phyloP scores from a whole-genome alignment of 345 rosid genomes.

The Crucihimalaya himalaica region DNA sequence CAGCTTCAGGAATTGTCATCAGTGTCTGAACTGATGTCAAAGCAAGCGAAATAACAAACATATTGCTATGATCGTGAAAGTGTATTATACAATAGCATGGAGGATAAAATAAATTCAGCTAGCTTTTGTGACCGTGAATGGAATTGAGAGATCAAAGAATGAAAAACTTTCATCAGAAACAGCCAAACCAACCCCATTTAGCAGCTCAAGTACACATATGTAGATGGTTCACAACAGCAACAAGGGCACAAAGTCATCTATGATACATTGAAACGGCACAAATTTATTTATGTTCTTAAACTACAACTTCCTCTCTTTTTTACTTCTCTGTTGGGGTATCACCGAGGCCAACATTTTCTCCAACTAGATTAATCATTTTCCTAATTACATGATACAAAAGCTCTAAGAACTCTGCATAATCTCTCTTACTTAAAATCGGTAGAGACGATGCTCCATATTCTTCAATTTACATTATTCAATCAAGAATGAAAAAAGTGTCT shows the following conservation, averaged over 20 bases:
- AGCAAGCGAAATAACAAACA: not conserved
- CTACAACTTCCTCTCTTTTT: too few relatives aligned
- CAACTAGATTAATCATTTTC: not conserved
- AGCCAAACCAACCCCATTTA: not conserved
- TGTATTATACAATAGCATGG: not conserved
- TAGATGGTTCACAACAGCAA: too few relatives aligned
- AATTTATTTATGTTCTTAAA: too few relatives aligned
- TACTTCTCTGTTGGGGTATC: too few relatives aligned
- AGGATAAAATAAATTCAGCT: not conserved
- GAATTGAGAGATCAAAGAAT: not conserved
- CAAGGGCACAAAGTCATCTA: too few relatives aligned
- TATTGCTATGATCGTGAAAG: constrained; percentile 8
- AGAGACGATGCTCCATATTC: not conserved
- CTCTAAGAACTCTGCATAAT: constrained; percentile 13
- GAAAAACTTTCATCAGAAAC: not conserved
- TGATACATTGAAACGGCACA: too few relatives aligned
- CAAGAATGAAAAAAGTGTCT: constrained; percentile 4
- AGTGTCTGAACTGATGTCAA: constrained; percentile 13
- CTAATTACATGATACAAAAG: not conserved
- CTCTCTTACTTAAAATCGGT: not conserved
- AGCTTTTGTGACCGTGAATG: not conserved
- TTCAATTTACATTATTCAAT: not conserved
- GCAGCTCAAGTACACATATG: too few relatives aligned
- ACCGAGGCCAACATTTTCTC: too few relatives aligned
- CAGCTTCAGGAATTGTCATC: not conserved